Percentiles rank a stretch among this genome's conserved stretches.
phyloP scores from a whole-genome alignment of 1,139 yeast species.

The Yamadazyma sp. region DNA sequence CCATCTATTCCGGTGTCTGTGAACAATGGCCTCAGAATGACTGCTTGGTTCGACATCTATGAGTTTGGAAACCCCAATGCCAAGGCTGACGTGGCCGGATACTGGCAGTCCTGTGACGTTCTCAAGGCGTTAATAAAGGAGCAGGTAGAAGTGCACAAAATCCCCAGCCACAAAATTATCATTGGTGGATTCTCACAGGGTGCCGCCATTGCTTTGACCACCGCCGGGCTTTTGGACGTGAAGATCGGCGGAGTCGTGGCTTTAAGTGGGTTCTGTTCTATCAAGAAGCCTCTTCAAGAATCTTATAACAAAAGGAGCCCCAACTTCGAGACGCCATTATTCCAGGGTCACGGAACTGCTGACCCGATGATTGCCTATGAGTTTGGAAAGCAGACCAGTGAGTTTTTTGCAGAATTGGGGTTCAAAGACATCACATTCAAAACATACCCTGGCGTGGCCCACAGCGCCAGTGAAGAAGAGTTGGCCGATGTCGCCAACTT shows the following conservation, averaged over 20 bases:
- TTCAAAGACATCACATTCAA: constrained; percentile 56
- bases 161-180: constrained; percentile 69
- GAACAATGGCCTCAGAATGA: constrained; percentile 67
- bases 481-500: constrained; percentile 46
- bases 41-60: constrained; percentile 85
- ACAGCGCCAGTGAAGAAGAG: constrained; percentile 68
- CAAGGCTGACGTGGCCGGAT: constrained; percentile 64
- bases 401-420: constrained; percentile 50
- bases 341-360: constrained; percentile 83
- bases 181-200: constrained; percentile 97
- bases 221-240: constrained; percentile 41
- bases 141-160: constrained; percentile 54
- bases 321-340: constrained; percentile 70
- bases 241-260: constrained; percentile 79
- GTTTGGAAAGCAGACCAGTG: constrained; percentile 48
- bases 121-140: constrained; percentile 58
- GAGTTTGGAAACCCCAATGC: constrained; percentile 51
- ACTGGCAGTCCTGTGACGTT: constrained; percentile 52
- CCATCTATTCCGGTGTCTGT: constrained; percentile 69
- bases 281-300: constrained; percentile 39
- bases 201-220: constrained; percentile 73
- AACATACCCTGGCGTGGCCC: constrained; percentile 63
- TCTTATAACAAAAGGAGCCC: constrained; percentile 19
- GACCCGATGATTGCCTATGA: constrained; percentile 64
- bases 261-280: constrained; percentile 76